phyloP scores from a whole-genome alignment of 176 grass and related monocot species.

The Panicum miliaceum region DNA sequence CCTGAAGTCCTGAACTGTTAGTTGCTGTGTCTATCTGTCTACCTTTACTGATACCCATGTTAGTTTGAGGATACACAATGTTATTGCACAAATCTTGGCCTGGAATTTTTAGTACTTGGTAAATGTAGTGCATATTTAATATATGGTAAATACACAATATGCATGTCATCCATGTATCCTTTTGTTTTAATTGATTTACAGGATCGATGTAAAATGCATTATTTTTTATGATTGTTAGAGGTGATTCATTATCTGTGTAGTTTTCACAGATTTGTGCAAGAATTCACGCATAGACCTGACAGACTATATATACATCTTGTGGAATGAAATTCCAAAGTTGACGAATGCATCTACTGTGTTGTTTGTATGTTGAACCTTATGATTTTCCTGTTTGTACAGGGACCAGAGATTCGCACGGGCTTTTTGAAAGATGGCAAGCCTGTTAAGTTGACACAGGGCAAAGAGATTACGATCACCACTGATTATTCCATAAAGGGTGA shows the following conservation, averaged over 20 bases:
- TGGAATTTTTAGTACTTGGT: not conserved
- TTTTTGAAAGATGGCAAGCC: slow-evolving; percentile 74
- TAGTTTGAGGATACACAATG: not conserved
- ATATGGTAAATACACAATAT: not conserved
- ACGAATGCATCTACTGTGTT: not conserved
- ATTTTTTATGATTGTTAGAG: slow-evolving; percentile 1
- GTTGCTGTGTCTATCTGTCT: not conserved
- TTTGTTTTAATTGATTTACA: not conserved
- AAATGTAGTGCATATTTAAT: not conserved
- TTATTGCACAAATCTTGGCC: not conserved
- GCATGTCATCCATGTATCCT: not conserved
- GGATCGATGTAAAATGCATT: not conserved
- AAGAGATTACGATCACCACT: slow-evolving; percentile 76
- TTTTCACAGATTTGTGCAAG: not conserved
- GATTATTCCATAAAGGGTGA: slow-evolving; percentile 72
- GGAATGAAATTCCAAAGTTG: not conserved
- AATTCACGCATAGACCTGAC: slow-evolving; percentile 2
- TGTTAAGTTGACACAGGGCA: slow-evolving; percentile 56
- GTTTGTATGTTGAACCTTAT: slow-evolving; percentile 2
- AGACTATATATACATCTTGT: slow-evolving; percentile 14
- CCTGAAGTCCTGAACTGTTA: not conserved
- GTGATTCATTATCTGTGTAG: not conserved
- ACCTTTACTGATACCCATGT: not conserved
- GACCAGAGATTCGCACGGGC: slow-evolving; percentile 83
- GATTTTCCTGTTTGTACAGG: slow-evolving; percentile 48